Evolutionary conservation across 2,329 filamentous ascomycete species (phyloP).

Genomic region (Lizonia empirigonia): DNA sequence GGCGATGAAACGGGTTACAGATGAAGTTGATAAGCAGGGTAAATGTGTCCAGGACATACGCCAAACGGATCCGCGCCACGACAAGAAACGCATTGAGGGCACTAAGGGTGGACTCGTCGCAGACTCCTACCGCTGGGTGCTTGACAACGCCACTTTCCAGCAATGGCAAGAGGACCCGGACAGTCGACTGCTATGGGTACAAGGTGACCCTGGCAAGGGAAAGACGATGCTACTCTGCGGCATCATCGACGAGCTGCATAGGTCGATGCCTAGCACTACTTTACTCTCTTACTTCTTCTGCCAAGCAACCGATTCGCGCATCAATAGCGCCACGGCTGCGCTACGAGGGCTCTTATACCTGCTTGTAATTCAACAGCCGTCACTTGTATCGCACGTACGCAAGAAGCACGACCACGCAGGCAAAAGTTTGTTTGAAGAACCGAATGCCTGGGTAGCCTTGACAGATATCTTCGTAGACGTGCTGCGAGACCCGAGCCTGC

Average conservation of each 20-base stretch:
- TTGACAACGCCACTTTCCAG: constrained; percentile 29
- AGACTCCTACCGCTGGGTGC: constrained; percentile 24
- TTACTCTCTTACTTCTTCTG: constrained; percentile 40
- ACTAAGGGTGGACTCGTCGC: constrained; percentile 3
- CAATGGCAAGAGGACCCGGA: constrained; percentile 30
- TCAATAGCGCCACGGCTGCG: constrained; percentile 49
- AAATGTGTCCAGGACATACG: constrained; percentile 2
- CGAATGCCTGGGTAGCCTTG: constrained; percentile 17
- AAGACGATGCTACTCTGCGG: constrained; percentile 48
- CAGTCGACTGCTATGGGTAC: constrained; percentile 45
- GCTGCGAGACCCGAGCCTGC: constrained; percentile 46
- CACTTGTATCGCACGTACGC: constrained; percentile 8
- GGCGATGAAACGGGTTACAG: constrained; percentile 17
- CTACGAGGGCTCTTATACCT: constrained; percentile 53
- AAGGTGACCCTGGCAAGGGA: constrained; percentile 25
- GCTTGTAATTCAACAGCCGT: constrained; percentile 40
- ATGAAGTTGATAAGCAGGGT: constrained; percentile 14
- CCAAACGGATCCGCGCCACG: constrained; percentile 8
- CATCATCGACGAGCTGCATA: constrained; percentile 38
- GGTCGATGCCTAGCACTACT: constrained; percentile 12
- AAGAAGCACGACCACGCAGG: constrained; percentile 8
- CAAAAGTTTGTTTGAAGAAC: constrained; percentile 7
- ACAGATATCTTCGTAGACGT: constrained; percentile 49
- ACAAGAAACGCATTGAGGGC: constrained; percentile 6
- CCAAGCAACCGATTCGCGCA: constrained; percentile 45